Base-by-base conservation (phyloP, 2,329 filamentous ascomycete genomes). In the Macrophomina pseudophaseolina region DNA sequence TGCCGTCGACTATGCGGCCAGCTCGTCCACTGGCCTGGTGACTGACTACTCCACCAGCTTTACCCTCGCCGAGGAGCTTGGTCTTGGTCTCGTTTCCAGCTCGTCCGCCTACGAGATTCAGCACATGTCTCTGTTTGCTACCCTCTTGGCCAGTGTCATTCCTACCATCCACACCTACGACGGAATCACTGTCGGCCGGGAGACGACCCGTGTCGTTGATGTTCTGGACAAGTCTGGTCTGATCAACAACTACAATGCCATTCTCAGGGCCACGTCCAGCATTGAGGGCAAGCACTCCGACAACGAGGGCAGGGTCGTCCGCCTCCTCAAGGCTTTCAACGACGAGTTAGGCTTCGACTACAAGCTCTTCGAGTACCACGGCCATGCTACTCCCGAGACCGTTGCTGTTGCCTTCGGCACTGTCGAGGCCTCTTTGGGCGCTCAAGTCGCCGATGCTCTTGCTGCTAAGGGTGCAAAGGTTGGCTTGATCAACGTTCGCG, bases 361-460 rank as follows among this genome's bases (percentile, higher is more conserved):
- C 78, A 87, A 90, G 74, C 88, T 93, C 6, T 99, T 98, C 73
- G 95, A 99, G 81, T 99, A 99, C 82, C 87, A 90, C 74, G 95
- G 95, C 30, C 93, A 98, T 76, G 83, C 87, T 58, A 83, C 88
- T 51, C 88, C 95, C 4, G 91, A 94, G 70, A 88, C 89, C 9
- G 93, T 99, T 16, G 83, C 98, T 40, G 93, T 98, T 35, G 91
- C 93, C 52, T 97, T 99, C 73, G 95, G 95, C 72, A 97, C 93
- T 68, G 88, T 94, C 5, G 95, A 99, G 82, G 88, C 92, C 14
- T 93, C 95, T 72, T 83, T 98, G 68, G 89, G 93, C 66, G 89
- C 90, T 70, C 93, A 97, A 80, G 88, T 97, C 64, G 89, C 93
- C 11, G 83, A 85, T 51, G 88, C 89, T 48, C 84, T 98, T 54